Conservation (phyloP, 83 land plant genomes). For the Picea mariana region DNA sequence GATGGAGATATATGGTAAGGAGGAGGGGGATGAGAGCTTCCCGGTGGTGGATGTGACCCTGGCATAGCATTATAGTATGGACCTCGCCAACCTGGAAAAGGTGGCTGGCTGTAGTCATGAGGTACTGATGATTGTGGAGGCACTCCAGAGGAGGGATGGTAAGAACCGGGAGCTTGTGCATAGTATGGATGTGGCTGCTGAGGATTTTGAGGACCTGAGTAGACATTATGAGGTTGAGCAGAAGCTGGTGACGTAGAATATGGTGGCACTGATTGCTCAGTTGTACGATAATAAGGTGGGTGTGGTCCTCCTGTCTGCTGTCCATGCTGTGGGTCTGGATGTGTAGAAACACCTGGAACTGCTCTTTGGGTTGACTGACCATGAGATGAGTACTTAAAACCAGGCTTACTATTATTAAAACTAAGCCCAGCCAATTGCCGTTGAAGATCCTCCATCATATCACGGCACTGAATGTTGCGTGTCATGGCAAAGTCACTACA, state of each 20-base stretch:
- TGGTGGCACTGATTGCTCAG: conserved; percentile 41
- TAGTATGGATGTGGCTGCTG: conserved; percentile 53
- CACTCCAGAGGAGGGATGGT: conserved; percentile 43
- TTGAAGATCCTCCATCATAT: conserved; percentile 97
- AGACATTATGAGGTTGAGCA: conserved; percentile 38
- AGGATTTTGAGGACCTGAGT: conserved; percentile 9
- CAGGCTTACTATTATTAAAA: conserved; percentile 47
- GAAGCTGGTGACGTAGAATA: conserved; percentile 30
- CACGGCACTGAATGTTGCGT: conserved; percentile 89
- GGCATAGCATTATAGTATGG: conserved; percentile 72
- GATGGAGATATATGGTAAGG: conserved; percentile 44
- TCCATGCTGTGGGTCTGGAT: conserved; percentile 20
- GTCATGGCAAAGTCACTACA: conserved; percentile 99
- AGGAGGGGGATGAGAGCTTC: conserved; percentile 42
- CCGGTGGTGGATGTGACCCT: conserved; percentile 39
- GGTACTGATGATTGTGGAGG: conserved; percentile 41
- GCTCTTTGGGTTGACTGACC: conserved; percentile 26
- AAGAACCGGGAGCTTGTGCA: conserved; percentile 39
- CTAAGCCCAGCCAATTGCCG: conserved; percentile 80
- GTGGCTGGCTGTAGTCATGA: conserved; percentile 84
- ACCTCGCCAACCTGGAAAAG: conserved; percentile 97
- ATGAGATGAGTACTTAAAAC: conserved; percentile 60
- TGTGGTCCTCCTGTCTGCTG: conserved; percentile 27
- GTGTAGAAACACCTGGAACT: conserved; percentile 8
- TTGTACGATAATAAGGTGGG: conserved; percentile 35